phyloP scores from a whole-genome alignment of 2,329 filamentous ascomycete genomes.

The Botrytis aclada region DNA sequence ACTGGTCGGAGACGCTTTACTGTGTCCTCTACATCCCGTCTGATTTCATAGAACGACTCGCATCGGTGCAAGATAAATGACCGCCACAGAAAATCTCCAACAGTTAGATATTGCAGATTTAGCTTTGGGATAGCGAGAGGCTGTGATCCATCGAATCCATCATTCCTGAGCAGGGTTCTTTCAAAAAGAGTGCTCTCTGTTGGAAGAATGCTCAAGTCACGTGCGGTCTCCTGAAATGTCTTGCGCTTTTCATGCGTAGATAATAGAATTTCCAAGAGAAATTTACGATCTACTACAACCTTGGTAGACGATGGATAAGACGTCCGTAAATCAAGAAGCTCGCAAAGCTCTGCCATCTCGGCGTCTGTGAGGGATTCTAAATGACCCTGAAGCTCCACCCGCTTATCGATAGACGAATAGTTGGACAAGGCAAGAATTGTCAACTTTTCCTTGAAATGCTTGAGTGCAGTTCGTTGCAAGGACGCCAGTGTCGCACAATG shows the following conservation, averaged over 20 bases:
- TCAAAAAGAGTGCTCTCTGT: slow-evolving; percentile 84
- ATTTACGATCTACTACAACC: slow-evolving; percentile 60
- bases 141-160: slow-evolving; percentile 80
- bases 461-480: slow-evolving; percentile 74
- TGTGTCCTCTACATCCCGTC: slow-evolving; percentile 82
- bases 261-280: slow-evolving; percentile 69
- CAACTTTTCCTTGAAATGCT: slow-evolving; percentile 83
- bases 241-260: slow-evolving; percentile 72
- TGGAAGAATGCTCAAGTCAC: slow-evolving; percentile 71
- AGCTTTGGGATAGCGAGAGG: slow-evolving; percentile 90
- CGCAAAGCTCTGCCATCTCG: slow-evolving; percentile 68
- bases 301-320: slow-evolving; percentile 72
- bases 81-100: slow-evolving; percentile 96
- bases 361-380: slow-evolving; percentile 69
- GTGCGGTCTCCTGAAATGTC: slow-evolving; percentile 77
- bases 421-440: slow-evolving; percentile 91
- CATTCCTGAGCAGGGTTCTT: slow-evolving; percentile 71
- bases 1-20: slow-evolving; percentile 76
- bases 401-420: slow-evolving; percentile 80
- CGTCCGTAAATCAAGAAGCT: slow-evolving; percentile 72
- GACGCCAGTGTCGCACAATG: slow-evolving; percentile 76
- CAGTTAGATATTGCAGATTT: slow-evolving; percentile 91
- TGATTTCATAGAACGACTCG: slow-evolving; percentile 90
- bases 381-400: slow-evolving; percentile 73
- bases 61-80: slow-evolving; percentile 84